Evolutionary conservation across 2,329 filamentous ascomycete species (phyloP).

Genomic region (Cercospora zeae-maydis): DNA sequence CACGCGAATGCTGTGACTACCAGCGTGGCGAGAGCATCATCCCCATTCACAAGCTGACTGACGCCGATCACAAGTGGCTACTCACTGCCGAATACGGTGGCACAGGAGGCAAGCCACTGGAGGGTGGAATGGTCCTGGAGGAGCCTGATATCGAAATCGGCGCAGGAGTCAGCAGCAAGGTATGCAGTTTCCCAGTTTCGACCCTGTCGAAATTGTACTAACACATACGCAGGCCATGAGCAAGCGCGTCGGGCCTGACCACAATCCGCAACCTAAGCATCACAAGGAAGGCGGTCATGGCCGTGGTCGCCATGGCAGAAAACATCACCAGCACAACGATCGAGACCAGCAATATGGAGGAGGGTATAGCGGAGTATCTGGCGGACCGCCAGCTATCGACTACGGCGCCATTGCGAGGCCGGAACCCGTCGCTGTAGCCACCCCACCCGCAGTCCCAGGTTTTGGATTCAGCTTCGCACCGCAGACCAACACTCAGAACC

Average conservation of each 20-base stretch:
- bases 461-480: conserved; percentile 38
- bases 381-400: conserved; percentile 27
- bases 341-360: conserved; percentile 25
- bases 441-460: conserved; percentile 40
- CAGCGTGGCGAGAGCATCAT: conserved; percentile 87
- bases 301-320: conserved; percentile 27
- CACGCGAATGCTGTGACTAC: conserved; percentile 96
- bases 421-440: conserved; percentile 39
- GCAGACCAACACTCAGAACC: conserved; percentile 15
- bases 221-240: conserved; percentile 33
- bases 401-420: conserved; percentile 31
- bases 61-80: conserved; percentile 97
- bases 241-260: conserved; percentile 36
- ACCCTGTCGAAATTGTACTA: neutral
- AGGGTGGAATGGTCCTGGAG: conserved; percentile 82
- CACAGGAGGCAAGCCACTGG: conserved; percentile 77
- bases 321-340: conserved; percentile 32
- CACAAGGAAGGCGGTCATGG: conserved; percentile 20
- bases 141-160: conserved; percentile 99
- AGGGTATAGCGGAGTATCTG: conserved; percentile 22
- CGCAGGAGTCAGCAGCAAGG: conserved; percentile 90
- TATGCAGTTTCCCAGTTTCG: neutral
- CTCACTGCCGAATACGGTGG: conserved; percentile 89
- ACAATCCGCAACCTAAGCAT: conserved; percentile 30
- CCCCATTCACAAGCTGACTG: conserved; percentile 85